These are phyloP conservation scores for Colletotrichum sp. DNA, from an alignment of 2,329 filamentous ascomycete genomes.

Conservation along the genomic window DNA sequence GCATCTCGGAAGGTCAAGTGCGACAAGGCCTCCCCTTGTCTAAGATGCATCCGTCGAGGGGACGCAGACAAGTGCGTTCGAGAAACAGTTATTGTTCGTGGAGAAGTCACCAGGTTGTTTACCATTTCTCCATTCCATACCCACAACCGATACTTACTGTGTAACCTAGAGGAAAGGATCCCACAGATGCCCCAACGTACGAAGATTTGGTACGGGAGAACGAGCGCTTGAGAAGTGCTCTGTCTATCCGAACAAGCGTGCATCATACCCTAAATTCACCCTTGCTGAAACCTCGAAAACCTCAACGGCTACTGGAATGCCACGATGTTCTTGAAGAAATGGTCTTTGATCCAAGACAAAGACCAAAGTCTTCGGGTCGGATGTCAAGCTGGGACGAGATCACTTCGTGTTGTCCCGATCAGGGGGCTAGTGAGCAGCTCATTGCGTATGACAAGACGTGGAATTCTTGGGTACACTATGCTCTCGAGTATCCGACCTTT, in stretches of 20 bases:
- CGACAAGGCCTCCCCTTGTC: constrained; percentile 28
- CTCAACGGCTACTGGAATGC: neutral
- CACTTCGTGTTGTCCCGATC: neutral
- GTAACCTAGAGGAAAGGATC: neutral
- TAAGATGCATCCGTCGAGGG: constrained; percentile 27
- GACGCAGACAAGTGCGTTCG: constrained; percentile 5
- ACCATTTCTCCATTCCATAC: neutral
- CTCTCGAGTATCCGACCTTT: constrained; percentile 23
- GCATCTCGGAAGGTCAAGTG: constrained; percentile 29
- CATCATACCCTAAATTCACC: neutral
- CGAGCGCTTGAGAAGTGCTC: neutral
- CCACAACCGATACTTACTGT: neutral
- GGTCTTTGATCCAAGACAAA: neutral
- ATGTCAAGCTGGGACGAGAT: neutral
- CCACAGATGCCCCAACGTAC: neutral
- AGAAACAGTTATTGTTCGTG: constrained; percentile 13
- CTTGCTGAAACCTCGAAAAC: neutral
- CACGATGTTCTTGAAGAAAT: neutral
- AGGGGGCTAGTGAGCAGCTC: constrained; percentile 30
- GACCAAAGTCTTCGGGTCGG: neutral
- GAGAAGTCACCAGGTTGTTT: constrained; percentile 3
- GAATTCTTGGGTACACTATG: constrained; percentile 26
- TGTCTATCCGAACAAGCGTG: neutral
- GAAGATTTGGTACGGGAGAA: neutral
- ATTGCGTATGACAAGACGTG: constrained; percentile 16